Evolutionary conservation across 768 basidiomycete genomes (phyloP).

Genomic region (Xerocomellus chrysenteron): DNA sequence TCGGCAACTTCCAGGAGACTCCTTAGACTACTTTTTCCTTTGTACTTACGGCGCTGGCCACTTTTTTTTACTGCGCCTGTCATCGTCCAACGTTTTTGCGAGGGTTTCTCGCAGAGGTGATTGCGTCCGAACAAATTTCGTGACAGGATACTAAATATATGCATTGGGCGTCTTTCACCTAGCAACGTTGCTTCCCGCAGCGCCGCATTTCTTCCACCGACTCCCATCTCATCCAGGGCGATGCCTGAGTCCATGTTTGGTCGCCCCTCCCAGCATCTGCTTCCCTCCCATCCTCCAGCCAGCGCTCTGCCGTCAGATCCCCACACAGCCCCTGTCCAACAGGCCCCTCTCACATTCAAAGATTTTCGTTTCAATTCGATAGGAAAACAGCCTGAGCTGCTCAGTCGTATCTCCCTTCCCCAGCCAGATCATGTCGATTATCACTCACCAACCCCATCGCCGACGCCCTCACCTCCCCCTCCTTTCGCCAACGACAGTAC

Average conservation of each 20-base stretch:
- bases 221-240: constrained; percentile 6
- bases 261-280: constrained; percentile 24
- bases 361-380: constrained; percentile 52
- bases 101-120: constrained; percentile 15
- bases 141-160: constrained; percentile 17
- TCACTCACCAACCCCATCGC: constrained; percentile 28
- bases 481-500: not conserved
- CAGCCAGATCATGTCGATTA: constrained; percentile 27
- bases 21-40: not conserved
- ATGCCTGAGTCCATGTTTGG: constrained; percentile 34
- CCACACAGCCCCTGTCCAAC: constrained; percentile 13
- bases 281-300: constrained; percentile 12
- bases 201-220: constrained; percentile 12
- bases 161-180: constrained; percentile 5
- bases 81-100: not conserved
- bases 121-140: not conserved
- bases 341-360: constrained; percentile 29
- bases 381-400: constrained; percentile 51
- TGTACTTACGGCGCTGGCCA: not conserved
- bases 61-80: not conserved
- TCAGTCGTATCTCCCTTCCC: constrained; percentile 47
- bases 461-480: constrained; percentile 8
- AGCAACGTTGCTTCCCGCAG: constrained; percentile 6
- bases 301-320: not conserved
- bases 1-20: constrained; percentile 13